Base-by-base conservation (phyloP, 2,329 filamentous ascomycete species). In the Simplicillium aogashimaense region DNA sequence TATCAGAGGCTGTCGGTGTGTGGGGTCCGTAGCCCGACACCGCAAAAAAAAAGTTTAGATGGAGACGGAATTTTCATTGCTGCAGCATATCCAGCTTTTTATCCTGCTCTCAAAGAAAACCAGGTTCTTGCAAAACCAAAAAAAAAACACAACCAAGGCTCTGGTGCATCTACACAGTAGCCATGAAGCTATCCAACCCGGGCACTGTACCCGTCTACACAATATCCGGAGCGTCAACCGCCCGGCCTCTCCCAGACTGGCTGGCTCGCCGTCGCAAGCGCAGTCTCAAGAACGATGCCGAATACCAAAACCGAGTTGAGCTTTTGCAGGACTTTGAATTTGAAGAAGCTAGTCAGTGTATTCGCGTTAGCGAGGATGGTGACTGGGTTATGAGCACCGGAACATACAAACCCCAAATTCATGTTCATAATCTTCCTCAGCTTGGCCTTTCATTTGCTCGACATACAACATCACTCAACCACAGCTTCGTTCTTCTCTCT, bases 291-390 rank as follows among this genome's bases (percentile, higher is more conserved):
- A 81, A 90, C 50, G 90, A 97, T 57, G 73, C 84, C 44, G 90
- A 95, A 57, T 97, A 90, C 63, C 83, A 89, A 47, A 95, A 88
- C 60, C 83, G 92, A 49, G 82, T 98, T 51, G 92, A 98, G 62
- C 72, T 98, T 42, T 74, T 98, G 30, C 92, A 98, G 55, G 92
- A 98, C 57, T 98, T 98, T 60, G 89, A 94, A 56, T 97, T 98
- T 54, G 89, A 95, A 54, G 89, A 95, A 64, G 90, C 94, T 32
- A 95, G 88, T 57, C 78, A 82, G 50, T 95, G 90, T 57, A 78
- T 98, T 47, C 78, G 87, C 37, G 78, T 92, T 47, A 95, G 86
- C 52, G 89, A 95, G 43, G 92, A 98, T 75, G 90, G 90, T 37
- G 83, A 97, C 57, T 98, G 92, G 89, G 79, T 92, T 32, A 92